Base-by-base conservation (phyloP, 2,329 filamentous ascomycete genomes). In the Chrysoporthe cubensis region DNA sequence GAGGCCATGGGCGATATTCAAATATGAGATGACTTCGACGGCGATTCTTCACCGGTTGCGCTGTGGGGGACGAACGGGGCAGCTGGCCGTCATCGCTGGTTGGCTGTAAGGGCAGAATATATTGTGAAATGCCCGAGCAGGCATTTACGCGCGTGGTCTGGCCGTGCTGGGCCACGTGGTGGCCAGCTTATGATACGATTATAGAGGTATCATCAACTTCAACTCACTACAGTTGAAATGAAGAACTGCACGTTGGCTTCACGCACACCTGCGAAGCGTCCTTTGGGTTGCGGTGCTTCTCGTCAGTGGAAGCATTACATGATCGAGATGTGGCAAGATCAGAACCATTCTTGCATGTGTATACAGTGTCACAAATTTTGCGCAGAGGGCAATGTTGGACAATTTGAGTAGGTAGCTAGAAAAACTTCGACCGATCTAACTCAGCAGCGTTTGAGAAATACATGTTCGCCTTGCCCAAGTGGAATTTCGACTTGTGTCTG, bases 1-100 rank as follows among this genome's bases (percentile, higher is more conserved):
- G 94, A 97, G 81, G 91, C 91, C 72, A 83, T 89, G 68, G 92
- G 91, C 18, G 93, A 96, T 77, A 85, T 91, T 50, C 78, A 95
- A 44, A 84, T 92, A 73, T 93, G 80, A 84, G 71, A 32, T 64
- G 43, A 56, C 9, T 50, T 48, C 8, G 59, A 37, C 13, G 57
- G 9, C 40, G 43, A 8, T 14, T 34, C 21, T 46, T 61, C 13
- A 34, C n/a, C 67, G 69, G 61, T 69, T 71, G 61, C 64, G 57
- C 37, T 18, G 1, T 21, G 21, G 11, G 62, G 66, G 11, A 13
- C 48, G 48, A 37, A 62, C 43, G 66, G 8, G 42, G 60, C 63
- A 60, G 40, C 56, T 52, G 57, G 52, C 40, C 32, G 42, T 63
- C 8, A 42, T 26, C 50, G 58, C 70, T 71, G 50, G 69, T 67